A percentile compares a stretch with the other conserved stretches of the same genome.
phyloP scores from a whole-genome alignment of 441 rosid genomes.

The Bocquillonia castaneifolia region DNA sequence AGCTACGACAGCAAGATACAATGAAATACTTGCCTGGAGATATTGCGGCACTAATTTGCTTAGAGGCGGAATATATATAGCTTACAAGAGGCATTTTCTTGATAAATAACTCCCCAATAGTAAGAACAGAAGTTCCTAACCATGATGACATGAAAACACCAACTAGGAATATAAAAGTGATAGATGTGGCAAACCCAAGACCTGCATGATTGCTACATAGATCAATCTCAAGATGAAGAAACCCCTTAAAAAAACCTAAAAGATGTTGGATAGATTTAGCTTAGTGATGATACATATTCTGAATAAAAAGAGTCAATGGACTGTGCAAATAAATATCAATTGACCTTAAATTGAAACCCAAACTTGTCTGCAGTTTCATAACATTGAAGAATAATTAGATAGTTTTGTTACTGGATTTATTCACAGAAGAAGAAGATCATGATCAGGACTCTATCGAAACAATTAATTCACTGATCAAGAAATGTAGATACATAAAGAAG shows the following conservation, averaged over 20 bases:
- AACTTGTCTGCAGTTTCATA: no score
- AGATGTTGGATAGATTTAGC: no score
- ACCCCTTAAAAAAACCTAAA: no score
- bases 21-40: conserved; percentile 41
- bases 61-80: conserved; percentile 65
- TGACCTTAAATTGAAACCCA: no score
- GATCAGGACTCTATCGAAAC: no score
- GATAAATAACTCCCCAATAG: conserved; percentile 66
- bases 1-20: neutral
- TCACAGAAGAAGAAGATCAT: no score
- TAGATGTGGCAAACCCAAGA: conserved; percentile 60
- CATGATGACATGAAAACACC: conserved; percentile 70
- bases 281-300: no score
- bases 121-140: conserved; percentile 68
- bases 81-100: conserved; percentile 69
- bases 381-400: no score
- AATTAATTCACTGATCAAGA: neutral
- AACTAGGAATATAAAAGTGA: conserved; percentile 56
- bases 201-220: conserved; percentile 35
- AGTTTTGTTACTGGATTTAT: no score
- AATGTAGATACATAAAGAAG: neutral
- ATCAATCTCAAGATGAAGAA: no score
- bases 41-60: conserved; percentile 69
- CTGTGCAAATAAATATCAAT: no score
- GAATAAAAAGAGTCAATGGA: no score